phyloP scores from a whole-genome alignment of 2,329 filamentous ascomycete genomes.

The Alternaria postmessia region DNA sequence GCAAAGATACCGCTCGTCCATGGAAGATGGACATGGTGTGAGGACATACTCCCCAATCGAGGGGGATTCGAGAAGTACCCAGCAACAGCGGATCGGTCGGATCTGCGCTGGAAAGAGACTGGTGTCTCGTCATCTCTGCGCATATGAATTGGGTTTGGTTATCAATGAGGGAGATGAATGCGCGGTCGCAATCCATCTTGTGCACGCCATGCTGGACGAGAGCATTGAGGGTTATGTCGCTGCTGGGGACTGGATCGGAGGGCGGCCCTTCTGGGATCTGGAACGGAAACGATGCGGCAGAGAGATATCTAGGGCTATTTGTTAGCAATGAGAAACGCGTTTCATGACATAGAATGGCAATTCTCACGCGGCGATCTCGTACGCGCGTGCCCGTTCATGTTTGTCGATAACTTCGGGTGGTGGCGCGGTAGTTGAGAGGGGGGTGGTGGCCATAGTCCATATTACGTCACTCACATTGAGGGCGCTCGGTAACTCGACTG shows the following conservation, averaged over 20 bases:
- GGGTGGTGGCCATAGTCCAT: not conserved
- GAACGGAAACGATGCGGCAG: slow-evolving; percentile 23
- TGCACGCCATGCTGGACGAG: slow-evolving; percentile 21
- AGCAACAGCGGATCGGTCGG: slow-evolving; percentile 12
- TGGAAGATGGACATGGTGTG: slow-evolving; percentile 18
- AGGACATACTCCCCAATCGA: slow-evolving; percentile 24
- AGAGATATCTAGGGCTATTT: slow-evolving; percentile 12
- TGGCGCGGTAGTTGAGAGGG: not conserved
- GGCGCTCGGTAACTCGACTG: not conserved
- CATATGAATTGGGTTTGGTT: slow-evolving; percentile 20
- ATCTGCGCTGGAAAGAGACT: slow-evolving; percentile 9
- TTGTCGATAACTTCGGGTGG: not conserved
- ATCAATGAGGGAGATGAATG: slow-evolving; percentile 24
- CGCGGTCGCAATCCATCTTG: slow-evolving; percentile 20
- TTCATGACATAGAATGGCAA: not conserved
- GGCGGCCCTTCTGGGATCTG: slow-evolving; percentile 14
- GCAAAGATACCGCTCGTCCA: slow-evolving; percentile 5
- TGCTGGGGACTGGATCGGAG: slow-evolving; percentile 15
- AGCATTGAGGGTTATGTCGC: slow-evolving; percentile 21
- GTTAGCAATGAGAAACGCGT: not conserved
- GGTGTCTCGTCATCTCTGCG: slow-evolving; percentile 21
- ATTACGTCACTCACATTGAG: not conserved
- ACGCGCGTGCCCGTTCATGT: slow-evolving; percentile 15
- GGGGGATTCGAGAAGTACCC: slow-evolving; percentile 12
- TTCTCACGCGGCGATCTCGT: slow-evolving; percentile 18